Evolutionary conservation across 805 yeast species (phyloP).

Genomic region (Wickerhamiella brachini): DNA sequence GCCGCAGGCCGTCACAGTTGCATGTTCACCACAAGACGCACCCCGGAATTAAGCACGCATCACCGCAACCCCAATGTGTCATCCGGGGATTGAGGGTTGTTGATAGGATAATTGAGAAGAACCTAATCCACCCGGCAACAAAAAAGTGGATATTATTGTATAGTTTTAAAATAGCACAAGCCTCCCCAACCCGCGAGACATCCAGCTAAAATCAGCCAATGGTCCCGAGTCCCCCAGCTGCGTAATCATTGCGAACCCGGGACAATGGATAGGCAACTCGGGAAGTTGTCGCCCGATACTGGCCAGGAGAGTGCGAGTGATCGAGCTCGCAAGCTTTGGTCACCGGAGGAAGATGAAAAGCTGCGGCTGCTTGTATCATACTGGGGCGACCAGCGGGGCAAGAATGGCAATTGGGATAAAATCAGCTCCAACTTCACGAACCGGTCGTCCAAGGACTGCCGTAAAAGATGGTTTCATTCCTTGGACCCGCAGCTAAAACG

Average conservation of each 20-base stretch:
- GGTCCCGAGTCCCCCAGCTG: background rate
- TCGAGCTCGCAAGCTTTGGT: conserved; percentile 33
- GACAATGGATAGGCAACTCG: background rate
- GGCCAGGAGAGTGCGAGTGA: background rate
- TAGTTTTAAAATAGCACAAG: too few relatives aligned
- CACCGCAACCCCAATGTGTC: background rate
- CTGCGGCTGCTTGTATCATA: conserved; percentile 30
- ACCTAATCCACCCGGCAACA: background rate
- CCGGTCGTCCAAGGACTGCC: conserved; percentile 67
- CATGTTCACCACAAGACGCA: background rate
- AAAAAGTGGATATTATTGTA: background rate
- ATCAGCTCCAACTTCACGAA: conserved; percentile 23
- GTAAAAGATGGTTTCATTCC: conserved; percentile 78
- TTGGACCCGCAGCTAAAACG: conserved; percentile 68
- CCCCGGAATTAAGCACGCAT: background rate
- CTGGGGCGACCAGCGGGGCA: conserved; percentile 35
- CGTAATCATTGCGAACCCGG: background rate
- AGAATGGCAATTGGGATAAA: conserved; percentile 31
- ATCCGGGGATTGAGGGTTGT: background rate
- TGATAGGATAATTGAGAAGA: too few relatives aligned
- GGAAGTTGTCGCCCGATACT: background rate
- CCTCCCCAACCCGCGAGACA: too few relatives aligned
- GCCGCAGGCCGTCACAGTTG: too few relatives aligned
- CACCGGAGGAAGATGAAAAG: conserved; percentile 53
- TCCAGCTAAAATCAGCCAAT: background rate